Evolutionary conservation across 306 rosid species (phyloP).

Genomic region (Alnus rubra): DNA sequence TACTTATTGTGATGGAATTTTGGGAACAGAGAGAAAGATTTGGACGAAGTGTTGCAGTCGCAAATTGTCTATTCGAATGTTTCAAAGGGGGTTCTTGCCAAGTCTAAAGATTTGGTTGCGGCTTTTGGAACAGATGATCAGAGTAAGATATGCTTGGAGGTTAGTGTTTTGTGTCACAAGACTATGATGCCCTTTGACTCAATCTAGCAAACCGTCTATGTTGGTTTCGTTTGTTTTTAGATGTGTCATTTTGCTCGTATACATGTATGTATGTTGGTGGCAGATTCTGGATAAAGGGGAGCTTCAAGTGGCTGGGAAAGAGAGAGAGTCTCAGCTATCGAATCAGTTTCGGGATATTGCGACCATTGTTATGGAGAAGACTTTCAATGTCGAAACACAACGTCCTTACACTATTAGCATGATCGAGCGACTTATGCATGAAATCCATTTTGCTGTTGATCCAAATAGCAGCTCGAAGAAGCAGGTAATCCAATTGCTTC

Average conservation of each 20-base stretch:
- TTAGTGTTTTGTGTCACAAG: constrained; percentile 10
- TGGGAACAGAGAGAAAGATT: constrained; percentile 73
- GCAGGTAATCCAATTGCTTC: constrained; percentile 48
- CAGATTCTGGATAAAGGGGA: constrained; percentile 91
- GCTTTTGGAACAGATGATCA: constrained; percentile 93
- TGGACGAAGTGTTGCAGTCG: constrained; percentile 93
- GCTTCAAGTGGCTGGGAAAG: constrained; percentile 96
- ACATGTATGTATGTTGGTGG: neutral
- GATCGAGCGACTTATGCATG: constrained; percentile 92
- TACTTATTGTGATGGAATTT: neutral
- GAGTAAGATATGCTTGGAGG: constrained; percentile 76
- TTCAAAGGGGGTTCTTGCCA: constrained; percentile 93
- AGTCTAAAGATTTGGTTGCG: constrained; percentile 69
- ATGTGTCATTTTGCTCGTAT: neutral
- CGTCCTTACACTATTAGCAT: constrained; percentile 94
- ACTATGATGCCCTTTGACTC: neutral
- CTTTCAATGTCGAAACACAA: constrained; percentile 87
- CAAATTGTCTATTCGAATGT: constrained; percentile 84
- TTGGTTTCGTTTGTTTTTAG: neutral
- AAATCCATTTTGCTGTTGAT: constrained; percentile 89
- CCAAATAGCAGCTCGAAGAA: constrained; percentile 79
- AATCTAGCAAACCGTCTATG: neutral
- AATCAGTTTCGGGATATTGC: constrained; percentile 97
- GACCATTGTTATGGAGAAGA: constrained; percentile 91
- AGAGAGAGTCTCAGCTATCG: constrained; percentile 82